phyloP scores from a whole-genome alignment of 2,329 filamentous ascomycete species.

The Dactylella cylindrospora region DNA sequence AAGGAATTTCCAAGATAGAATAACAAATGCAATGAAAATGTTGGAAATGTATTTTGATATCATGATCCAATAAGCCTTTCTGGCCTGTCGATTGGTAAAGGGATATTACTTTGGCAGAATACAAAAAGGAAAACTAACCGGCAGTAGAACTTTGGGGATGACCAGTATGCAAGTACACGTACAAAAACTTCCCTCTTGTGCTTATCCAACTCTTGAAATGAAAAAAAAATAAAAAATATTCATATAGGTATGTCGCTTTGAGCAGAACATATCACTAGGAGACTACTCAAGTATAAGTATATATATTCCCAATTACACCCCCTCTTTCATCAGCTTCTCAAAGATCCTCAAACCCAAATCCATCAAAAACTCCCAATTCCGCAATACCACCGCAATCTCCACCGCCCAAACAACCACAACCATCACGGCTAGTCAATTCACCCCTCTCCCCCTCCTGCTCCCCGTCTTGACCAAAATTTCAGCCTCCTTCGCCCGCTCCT shows the following conservation, averaged over 20 bases:
- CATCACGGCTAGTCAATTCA: slow-evolving; percentile 43
- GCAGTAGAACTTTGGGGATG: too few relatives aligned
- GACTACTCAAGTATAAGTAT: neutral
- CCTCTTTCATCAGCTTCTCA: neutral
- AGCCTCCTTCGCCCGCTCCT: slow-evolving; percentile 46
- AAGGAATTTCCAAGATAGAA: too few relatives aligned
- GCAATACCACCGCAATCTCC: slow-evolving; percentile 18
- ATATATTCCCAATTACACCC: neutral
- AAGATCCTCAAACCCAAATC: neutral
- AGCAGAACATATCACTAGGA: neutral
- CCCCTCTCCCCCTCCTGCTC: slow-evolving; percentile 44
- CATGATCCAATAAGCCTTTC: neutral
- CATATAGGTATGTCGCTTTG: neutral
- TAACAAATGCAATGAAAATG: neutral
- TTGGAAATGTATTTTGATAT: neutral
- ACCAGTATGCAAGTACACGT: too few relatives aligned
- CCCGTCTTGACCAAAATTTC: slow-evolving; percentile 46
- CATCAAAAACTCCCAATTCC: slow-evolving; percentile 6
- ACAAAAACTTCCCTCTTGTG: too few relatives aligned
- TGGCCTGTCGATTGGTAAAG: neutral
- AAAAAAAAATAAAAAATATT: neutral
- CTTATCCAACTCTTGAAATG: too few relatives aligned
- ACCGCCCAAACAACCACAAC: slow-evolving; percentile 29
- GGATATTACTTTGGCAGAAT: neutral
- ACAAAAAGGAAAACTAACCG: neutral